Conservation (phyloP, 1,284 basidiomycete genomes). For the Leccinum angustisporum region DNA sequence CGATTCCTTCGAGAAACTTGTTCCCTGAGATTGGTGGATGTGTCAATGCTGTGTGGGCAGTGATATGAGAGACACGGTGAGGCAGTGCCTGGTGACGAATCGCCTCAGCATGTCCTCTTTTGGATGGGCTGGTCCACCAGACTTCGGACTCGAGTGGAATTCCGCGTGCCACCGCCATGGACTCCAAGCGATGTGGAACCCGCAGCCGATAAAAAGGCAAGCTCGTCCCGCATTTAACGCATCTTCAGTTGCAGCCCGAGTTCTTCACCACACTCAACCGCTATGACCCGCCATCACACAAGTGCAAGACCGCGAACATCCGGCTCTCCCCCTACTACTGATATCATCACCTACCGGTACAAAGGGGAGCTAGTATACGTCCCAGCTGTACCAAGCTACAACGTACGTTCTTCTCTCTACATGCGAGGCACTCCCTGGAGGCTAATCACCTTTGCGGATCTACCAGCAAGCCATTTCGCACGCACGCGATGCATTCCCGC, state of each 20-base stretch:
- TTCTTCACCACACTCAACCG: not conserved
- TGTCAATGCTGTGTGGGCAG: not conserved
- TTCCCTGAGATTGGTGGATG: too few relatives aligned
- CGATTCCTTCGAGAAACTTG: not conserved
- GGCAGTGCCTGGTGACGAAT: too few relatives aligned
- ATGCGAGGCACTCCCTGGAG: not conserved
- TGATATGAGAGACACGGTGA: too few relatives aligned
- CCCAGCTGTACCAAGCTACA: slow-evolving; percentile 44
- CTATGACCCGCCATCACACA: slow-evolving; percentile 7
- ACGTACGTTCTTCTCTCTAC: slow-evolving; percentile 35
- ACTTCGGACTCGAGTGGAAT: too few relatives aligned
- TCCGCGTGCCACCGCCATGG: too few relatives aligned
- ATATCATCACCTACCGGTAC: slow-evolving; percentile 55
- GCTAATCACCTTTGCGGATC: not conserved
- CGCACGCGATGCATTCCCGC: slow-evolving; percentile 46
- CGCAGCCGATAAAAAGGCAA: not conserved
- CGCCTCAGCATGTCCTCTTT: too few relatives aligned
- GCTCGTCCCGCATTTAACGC: not conserved
- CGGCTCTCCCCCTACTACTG: slow-evolving; percentile 22
- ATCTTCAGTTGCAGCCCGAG: too few relatives aligned
- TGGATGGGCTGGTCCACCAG: too few relatives aligned
- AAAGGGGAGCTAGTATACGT: slow-evolving; percentile 53
- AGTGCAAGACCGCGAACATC: not conserved
- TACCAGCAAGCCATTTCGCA: slow-evolving; percentile 53
- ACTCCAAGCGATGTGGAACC: too few relatives aligned